Evolutionary conservation across 1,139 yeast species (phyloP), one percentile per base, ranked within the genome.

Genomic region (Scheffersomyces lignicola): DNA sequence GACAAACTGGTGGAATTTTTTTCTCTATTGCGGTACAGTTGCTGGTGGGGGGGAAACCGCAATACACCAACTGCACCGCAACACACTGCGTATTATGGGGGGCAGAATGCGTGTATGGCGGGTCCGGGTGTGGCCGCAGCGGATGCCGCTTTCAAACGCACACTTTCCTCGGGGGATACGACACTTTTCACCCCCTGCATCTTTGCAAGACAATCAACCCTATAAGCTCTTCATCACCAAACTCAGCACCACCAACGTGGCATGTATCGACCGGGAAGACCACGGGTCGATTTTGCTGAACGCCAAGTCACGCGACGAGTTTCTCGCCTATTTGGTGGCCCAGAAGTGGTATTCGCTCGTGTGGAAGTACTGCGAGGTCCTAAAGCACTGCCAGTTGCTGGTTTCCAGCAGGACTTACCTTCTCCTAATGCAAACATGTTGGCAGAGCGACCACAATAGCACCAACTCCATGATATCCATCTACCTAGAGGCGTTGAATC

Each of bases 401-500:
- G 13, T 33, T 10, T 21, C 31, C 10, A 33, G 7, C 15, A 14
- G 13, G 4, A 29, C 33, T 14, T 33, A 33, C 12, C 24, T 33
- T 15, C 13, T 27, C 13, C 27, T 36, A 17, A 16, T 28, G 14
- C 12, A 13, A n/a, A 7, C 22, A 5, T 24, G 22, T n/a, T n/a
- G n/a, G n/a, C n/a, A n/a, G n/a, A n/a, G n/a, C n/a, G 16, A 24
- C 5, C n/a, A 29, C 16, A 16, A 22, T 12, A 11, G 18, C 18
- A 12, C 13, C 32, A 22, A 25, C 25, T 15, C 5, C 31, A 52
- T 53, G 3, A 28, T 43, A 3, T 20, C 38, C 3, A 36, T 44
- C 7, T 51, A 35, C 31, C 34, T 34, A 17, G 48, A 47, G 29
- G 51, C 48, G 5, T 36, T 49, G 38, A 43, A 39, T 24, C 28